Conservation (phyloP, 2,329 filamentous ascomycete species). For the Paecilomyces niveus region DNA sequence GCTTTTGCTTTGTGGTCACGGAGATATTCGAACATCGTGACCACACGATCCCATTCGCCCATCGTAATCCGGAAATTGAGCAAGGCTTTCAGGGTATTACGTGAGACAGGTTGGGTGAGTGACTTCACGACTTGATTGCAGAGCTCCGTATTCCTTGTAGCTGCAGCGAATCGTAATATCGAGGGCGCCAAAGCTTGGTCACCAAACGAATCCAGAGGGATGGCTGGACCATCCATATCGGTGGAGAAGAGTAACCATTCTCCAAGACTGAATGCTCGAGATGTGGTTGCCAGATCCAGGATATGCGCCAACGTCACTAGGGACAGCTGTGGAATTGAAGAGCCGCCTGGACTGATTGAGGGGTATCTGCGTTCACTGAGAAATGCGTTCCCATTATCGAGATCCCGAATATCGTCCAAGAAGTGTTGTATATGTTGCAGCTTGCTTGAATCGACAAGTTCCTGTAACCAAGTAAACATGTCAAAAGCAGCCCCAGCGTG, state of each 20-base stretch:
- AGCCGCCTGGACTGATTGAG: conserved; percentile 14
- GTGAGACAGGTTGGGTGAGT: conserved; percentile 23
- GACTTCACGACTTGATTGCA: conserved; percentile 20
- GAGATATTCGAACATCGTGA: conserved; percentile 24
- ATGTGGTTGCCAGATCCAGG: conserved; percentile 43
- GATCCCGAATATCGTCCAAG: conserved; percentile 14
- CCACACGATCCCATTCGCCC: conserved; percentile 27
- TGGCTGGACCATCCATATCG: conserved; percentile 49
- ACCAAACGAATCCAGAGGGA: conserved; percentile 38
- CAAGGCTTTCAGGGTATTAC: conserved; percentile 29
- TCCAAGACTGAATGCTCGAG: conserved; percentile 43
- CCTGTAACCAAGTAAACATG: conserved; percentile 24
- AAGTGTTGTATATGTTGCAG: conserved; percentile 25
- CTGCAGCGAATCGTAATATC: conserved; percentile 48
- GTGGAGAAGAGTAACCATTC: conserved; percentile 47
- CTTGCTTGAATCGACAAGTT: conserved; percentile 29
- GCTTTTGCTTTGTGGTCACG: conserved; percentile 25
- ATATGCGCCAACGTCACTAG: conserved; percentile 42
- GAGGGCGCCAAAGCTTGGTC: conserved; percentile 45
- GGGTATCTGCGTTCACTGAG: not conserved
- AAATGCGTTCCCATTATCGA: conserved; percentile 3
- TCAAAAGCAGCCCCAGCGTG: conserved; percentile 21
- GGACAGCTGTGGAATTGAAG: conserved; percentile 36
- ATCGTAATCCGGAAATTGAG: conserved; percentile 25
- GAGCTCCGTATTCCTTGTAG: conserved; percentile 37